Evolutionary conservation across 805 yeast genomes (phyloP), one percentile per base, ranked within the genome.

Genomic region (Vanderwaltozyma tropicalis): DNA sequence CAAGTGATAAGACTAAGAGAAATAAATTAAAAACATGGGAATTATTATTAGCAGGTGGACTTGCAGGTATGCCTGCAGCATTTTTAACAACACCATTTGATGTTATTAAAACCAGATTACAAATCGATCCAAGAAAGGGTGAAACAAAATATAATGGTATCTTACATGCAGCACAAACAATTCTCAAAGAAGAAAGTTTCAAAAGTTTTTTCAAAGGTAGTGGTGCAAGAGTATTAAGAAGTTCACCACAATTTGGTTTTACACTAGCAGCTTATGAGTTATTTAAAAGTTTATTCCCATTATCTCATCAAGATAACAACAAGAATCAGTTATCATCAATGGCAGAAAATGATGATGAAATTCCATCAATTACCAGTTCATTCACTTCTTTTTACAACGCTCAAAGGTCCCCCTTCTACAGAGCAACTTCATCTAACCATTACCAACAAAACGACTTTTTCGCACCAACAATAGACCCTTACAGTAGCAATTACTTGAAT

Each of bases 41-140:
- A 62, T 67, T 92, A 46, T 72, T 89, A 42, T 59, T 75, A 4
- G 75, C 94, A 43, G 98, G 98, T 61, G 96, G 95, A 10, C 58
- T 88, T 45, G 97, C 98, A 12, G 98, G 97, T 57, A 86, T 94
- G 68, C 98, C 98, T 9, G 94, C 97, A 22, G 97, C 97, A 10
- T 89, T 82, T 60, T 67, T 88, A 47, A 89, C 98, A 2, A 89
- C 98, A 0, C 98, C 98, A 2, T 87, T 86, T 53, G 98, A 89
- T 68, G 97, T 89, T 34, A 83, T 92, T 52, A 89, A 89, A 66
- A 89, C 98, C 3, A 78, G 97, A 62, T 67, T 89, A 46, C 98
- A 89, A 65, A 78, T 86, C 42, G 94, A 79, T 57, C 70, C 85
- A 5, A 76, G 80, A 44, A 64, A 71, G 39, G 89, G 88, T 38